These are phyloP conservation scores for Vitis cinerea DNA, from an alignment of 164 flowering plant genomes.

Conservation along the genomic window DNA sequence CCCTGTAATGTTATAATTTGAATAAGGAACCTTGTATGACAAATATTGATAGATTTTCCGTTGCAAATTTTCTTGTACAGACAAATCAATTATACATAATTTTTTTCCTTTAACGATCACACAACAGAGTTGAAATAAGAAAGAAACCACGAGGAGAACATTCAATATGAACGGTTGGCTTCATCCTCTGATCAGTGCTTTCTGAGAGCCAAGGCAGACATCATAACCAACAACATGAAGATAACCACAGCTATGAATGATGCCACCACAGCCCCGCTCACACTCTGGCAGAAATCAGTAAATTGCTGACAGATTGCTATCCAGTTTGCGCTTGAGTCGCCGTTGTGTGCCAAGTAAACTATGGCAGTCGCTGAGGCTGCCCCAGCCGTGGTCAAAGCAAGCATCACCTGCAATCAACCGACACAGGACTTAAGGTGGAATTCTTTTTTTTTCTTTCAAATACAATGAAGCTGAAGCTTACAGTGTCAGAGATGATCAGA, in stretches of 20 bases:
- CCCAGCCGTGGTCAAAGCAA: constrained; percentile 54
- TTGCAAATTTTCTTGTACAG: too few species aligned
- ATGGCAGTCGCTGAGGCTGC: constrained; percentile 67
- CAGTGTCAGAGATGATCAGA: constrained; percentile 63
- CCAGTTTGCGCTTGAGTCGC: constrained; percentile 79
- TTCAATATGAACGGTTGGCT: neutral
- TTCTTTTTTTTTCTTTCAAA: neutral
- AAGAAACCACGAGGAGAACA: neutral
- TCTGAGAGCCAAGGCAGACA: constrained; percentile 56
- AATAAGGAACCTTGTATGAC: too few species aligned
- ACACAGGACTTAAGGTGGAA: neutral
- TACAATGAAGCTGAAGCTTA: constrained; percentile 24
- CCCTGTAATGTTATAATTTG: too few species aligned
- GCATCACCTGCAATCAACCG: constrained; percentile 43
- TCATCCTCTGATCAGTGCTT: constrained; percentile 17
- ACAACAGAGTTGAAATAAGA: neutral
- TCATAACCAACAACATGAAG: constrained; percentile 51
- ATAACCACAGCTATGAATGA: constrained; percentile 47
- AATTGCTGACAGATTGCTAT: constrained; percentile 76
- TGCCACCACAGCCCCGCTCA: constrained; percentile 74
- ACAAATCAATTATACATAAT: too few species aligned
- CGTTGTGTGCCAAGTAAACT: constrained; percentile 84
- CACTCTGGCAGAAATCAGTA: constrained; percentile 58
- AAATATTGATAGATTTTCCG: too few species aligned
- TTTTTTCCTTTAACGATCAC: neutral